Evolutionary conservation across 768 basidiomycete species (phyloP).

Genomic region (Russula ochroleuca): DNA sequence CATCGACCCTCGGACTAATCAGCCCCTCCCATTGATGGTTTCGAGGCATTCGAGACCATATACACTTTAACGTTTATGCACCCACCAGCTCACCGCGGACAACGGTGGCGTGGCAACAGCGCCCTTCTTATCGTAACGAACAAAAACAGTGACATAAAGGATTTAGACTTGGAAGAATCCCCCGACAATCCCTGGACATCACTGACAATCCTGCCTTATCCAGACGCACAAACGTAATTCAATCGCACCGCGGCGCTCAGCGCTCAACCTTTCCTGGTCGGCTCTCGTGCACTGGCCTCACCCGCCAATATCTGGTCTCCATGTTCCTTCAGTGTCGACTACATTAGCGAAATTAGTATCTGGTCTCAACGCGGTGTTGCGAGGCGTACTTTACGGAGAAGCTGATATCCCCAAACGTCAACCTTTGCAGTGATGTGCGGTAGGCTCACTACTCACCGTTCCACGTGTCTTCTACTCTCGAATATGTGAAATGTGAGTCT

Average conservation of each 20-base stretch:
- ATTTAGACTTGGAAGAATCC: not conserved
- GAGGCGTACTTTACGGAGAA: constrained; percentile 23
- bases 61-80: not conserved
- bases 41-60: not conserved
- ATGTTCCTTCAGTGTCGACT: constrained; percentile 48
- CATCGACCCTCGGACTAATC: not conserved
- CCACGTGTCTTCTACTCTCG: constrained; percentile 20
- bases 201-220: not conserved
- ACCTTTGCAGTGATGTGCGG: not conserved
- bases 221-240: not conserved
- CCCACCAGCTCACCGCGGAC: not conserved
- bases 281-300: constrained; percentile 30
- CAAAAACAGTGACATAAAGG: not conserved
- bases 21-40: not conserved
- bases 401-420: constrained; percentile 1
- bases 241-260: not conserved
- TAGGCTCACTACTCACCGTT: constrained; percentile 14
- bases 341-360: not conserved
- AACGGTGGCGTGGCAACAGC: not conserved
- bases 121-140: no score
- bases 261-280: constrained; percentile 16
- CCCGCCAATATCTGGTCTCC: constrained; percentile 53
- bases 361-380: not conserved
- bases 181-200: not conserved
- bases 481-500: not conserved